Evolutionary conservation across 106 monocot species (phyloP).

Genomic region (Alisma plantagoaquatica): DNA sequence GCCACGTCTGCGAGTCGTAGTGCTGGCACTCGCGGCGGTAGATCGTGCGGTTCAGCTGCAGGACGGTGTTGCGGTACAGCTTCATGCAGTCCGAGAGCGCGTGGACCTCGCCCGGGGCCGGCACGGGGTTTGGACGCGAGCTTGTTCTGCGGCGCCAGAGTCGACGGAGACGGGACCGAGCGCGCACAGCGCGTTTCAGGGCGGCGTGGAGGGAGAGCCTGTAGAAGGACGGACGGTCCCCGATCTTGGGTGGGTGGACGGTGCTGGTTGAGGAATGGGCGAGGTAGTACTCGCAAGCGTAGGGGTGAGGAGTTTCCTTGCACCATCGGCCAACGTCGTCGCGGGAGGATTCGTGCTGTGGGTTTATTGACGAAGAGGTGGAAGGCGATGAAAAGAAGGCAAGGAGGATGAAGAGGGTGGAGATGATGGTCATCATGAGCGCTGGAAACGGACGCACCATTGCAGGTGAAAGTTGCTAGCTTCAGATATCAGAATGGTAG

Average conservation of each 20-base stretch:
- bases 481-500: too few relatives aligned
- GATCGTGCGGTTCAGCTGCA: constrained; percentile 56
- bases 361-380: not conserved
- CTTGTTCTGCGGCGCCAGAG: too few relatives aligned
- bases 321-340: constrained; percentile 4
- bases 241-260: not conserved
- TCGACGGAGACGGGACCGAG: not conserved
- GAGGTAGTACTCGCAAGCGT: constrained; percentile 1
- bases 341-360: not conserved
- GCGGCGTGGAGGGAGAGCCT: not conserved
- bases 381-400: not conserved
- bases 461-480: too few relatives aligned
- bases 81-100: constrained; percentile 31
- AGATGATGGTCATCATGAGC: too few relatives aligned
- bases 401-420: constrained; percentile 6
- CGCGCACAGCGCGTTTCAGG: not conserved
- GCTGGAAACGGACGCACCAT: too few relatives aligned
- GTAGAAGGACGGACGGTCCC: too few relatives aligned
- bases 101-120: not conserved
- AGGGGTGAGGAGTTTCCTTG: not conserved
- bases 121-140: not conserved
- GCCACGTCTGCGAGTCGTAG: constrained; percentile 65
- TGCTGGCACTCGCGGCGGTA: not conserved
- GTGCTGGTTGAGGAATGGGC: not conserved
- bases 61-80: constrained; percentile 42